A percentile compares a stretch with the other conserved stretches of the same genome.
phyloP scores from a whole-genome alignment of 202 grass and related monocot genomes.

The Setaria italica region DNA sequence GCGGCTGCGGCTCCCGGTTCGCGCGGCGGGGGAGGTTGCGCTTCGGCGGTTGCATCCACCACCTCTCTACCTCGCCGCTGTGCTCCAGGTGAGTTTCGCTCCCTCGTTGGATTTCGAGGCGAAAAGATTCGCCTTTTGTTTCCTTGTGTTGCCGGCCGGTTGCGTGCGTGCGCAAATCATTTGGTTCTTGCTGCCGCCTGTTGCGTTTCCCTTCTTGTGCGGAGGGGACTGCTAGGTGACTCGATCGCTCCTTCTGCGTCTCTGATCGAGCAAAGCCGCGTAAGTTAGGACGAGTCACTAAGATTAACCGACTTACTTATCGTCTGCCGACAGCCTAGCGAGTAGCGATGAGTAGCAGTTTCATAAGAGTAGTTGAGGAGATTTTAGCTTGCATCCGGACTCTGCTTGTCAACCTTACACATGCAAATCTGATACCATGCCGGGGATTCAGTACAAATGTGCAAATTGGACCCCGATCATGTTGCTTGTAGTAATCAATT shows the following conservation, averaged over 20 bases:
- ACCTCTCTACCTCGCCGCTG: background rate
- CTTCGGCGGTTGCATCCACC: too few species aligned
- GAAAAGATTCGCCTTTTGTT: background rate
- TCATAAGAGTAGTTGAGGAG: too few species aligned
- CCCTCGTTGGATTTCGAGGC: background rate
- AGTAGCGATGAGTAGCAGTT: background rate
- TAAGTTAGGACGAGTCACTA: background rate
- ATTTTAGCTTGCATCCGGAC: background rate
- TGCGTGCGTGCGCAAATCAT: background rate
- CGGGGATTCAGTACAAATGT: background rate
- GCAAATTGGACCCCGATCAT: slow-evolving; percentile 24
- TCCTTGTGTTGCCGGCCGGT: background rate
- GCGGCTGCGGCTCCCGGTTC: too few species aligned
- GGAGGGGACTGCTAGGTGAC: background rate
- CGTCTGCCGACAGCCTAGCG: background rate
- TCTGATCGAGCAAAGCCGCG: background rate
- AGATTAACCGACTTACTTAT: background rate
- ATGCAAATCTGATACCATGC: background rate
- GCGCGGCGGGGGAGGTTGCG: too few species aligned
- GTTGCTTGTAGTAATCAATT: slow-evolving; percentile 2
- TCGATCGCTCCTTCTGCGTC: background rate
- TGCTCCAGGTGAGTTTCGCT: slow-evolving; percentile 19
- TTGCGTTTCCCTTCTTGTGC: background rate
- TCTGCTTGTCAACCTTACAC: background rate
- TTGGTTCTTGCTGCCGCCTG: background rate